Conservation (phyloP, 495 filamentous ascomycete species). For the Geoglossum glabrum region DNA sequence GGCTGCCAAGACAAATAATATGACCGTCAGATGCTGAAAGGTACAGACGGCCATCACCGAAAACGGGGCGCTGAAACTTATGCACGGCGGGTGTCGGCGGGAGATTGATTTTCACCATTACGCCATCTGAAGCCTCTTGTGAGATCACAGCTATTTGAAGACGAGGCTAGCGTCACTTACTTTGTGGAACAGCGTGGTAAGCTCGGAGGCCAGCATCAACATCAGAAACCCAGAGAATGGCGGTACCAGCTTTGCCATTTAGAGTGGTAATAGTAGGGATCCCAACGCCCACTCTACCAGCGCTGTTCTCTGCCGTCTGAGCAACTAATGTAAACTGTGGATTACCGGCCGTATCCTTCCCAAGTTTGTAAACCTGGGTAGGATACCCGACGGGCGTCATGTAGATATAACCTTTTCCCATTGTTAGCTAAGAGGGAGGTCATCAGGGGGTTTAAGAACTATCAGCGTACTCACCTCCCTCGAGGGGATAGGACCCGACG, state of each 20-base stretch:
- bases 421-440: background rate
- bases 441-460: background rate
- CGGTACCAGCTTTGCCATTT: slow-evolving; percentile 22
- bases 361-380: slow-evolving; percentile 20
- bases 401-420: slow-evolving; percentile 23
- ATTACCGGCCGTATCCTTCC: slow-evolving; percentile 16
- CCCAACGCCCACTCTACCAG: slow-evolving; percentile 22
- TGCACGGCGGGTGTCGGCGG: slow-evolving; percentile 19
- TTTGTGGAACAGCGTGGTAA: slow-evolving; percentile 20
- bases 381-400: slow-evolving; percentile 18
- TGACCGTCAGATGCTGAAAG: slow-evolving; percentile 19
- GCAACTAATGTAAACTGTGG: slow-evolving; percentile 21
- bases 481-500: slow-evolving; percentile 25
- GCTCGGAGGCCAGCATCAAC: slow-evolving; percentile 18
- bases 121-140: slow-evolving; percentile 11
- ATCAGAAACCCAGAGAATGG: slow-evolving; percentile 20
- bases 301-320: slow-evolving; percentile 16
- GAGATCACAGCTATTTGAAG: background rate
- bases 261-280: slow-evolving; percentile 21
- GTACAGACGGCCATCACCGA: slow-evolving; percentile 27
- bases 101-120: slow-evolving; percentile 19
- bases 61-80: slow-evolving; percentile 28
- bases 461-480: slow-evolving; percentile 13
- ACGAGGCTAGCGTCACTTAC: background rate
- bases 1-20: slow-evolving; percentile 22